phyloP scores from a whole-genome alignment of 1,284 basidiomycete genomes.

The Sphagnurus paluster region DNA sequence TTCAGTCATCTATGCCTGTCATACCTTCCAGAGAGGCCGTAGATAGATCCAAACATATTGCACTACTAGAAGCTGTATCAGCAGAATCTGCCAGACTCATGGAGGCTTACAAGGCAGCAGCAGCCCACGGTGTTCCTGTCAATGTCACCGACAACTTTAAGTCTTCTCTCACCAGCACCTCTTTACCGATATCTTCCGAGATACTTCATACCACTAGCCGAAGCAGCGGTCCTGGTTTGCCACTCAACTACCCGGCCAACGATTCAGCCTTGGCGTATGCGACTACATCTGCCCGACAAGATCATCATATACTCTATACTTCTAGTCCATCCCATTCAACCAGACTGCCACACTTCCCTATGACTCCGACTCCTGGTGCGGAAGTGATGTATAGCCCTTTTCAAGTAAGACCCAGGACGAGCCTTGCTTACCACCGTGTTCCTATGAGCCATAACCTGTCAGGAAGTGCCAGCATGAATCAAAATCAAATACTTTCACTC shows the following conservation, averaged over 20 bases:
- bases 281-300: not conserved
- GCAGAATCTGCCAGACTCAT: conserved; percentile 69
- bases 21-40: conserved; percentile 47
- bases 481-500: conserved; percentile 49
- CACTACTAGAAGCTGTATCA: conserved; percentile 71
- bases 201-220: not conserved
- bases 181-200: conserved; percentile 19
- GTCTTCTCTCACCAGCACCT: conserved; percentile 18
- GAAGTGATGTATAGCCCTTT: conserved; percentile 38
- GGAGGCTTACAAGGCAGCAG: conserved; percentile 17
- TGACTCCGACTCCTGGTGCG: not conserved
- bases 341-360: not conserved
- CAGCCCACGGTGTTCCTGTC: conserved; percentile 11
- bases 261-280: not conserved
- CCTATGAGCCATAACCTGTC: conserved; percentile 30
- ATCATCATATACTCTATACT: conserved; percentile 4
- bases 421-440: conserved; percentile 49
- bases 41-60: conserved; percentile 68
- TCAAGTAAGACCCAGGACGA: conserved; percentile 60
- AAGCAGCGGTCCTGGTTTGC: not conserved
- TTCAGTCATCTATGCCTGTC: conserved; percentile 45
- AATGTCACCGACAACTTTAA: conserved; percentile 14
- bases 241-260: not conserved
- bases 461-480: conserved; percentile 50
- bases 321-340: conserved; percentile 3